Conservation (phyloP, 2,329 filamentous ascomycete species). For the Myriosclerotinia curreyana region DNA sequence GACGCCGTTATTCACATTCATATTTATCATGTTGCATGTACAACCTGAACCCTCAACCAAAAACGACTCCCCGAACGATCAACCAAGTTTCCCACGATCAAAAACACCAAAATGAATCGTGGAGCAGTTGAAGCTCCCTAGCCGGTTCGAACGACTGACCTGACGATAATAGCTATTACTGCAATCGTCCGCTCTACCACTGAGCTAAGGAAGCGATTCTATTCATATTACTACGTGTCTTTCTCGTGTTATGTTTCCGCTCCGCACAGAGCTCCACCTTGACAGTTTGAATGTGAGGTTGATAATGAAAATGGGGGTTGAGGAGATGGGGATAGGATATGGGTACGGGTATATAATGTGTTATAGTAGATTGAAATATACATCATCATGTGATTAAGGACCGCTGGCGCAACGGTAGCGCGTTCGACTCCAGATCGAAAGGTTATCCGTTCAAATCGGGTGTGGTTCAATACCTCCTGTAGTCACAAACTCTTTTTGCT, state of each 20-base stretch:
- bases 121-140: constrained; percentile 13
- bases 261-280: not conserved
- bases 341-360: accelerated
- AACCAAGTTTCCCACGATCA: not conserved
- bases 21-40: too few species aligned
- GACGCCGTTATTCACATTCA: too few species aligned
- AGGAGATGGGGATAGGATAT: too few species aligned
- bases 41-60: too few species aligned
- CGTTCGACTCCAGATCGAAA: constrained; percentile 38
- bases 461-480: constrained; percentile 30
- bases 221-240: accelerated
- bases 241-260: not conserved
- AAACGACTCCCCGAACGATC: too few species aligned
- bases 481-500: not conserved
- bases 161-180: constrained; percentile 13
- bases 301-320: not conserved
- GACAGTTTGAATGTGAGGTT: not conserved
- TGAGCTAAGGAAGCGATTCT: constrained; percentile 19
- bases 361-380: too few species aligned
- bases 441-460: constrained; percentile 39
- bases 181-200: constrained; percentile 21
- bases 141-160: constrained; percentile 21
- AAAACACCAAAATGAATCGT: not conserved
- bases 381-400: constrained; percentile 18
- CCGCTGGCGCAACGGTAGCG: constrained; percentile 31